Base-by-base conservation (phyloP, 2,329 filamentous ascomycete genomes). In the Alternaria gaisen region DNA sequence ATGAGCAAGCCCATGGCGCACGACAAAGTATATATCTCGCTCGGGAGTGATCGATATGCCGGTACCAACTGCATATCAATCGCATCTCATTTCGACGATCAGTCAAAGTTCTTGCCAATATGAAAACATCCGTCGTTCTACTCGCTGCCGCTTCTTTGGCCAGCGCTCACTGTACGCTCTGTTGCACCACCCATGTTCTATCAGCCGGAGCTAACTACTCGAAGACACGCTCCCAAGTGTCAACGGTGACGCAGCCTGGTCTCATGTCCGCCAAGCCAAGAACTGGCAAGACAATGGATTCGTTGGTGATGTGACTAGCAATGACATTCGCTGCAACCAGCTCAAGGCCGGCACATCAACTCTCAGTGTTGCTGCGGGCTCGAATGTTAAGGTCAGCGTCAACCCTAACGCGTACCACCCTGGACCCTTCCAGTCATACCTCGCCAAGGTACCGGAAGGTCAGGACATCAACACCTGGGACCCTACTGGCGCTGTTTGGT, bases 341-440 rank as follows among this genome's bases (percentile, higher is more conserved):
- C 61, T 67, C 10, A 73, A 64, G 5, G 46, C 44, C 2, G 69
- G 62, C 2, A 57, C 56, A 4, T 53, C 60, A 2, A 58, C 60
- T 42, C 58, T 58, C 9, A 63, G 53, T 18, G 65, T 65, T 12
- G 59, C 65, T 36, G 75, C 73, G 2, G 76, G 76, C 8, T 71
- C 71, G 26, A 70, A 60, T 4, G 56, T 79, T 12, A 73, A 71
- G 51, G 77, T 79, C 68, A 75, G 66, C 11, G 72, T 72, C 2
- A 58, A 65, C 8, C 47, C 64, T 4, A 64, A 55, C 42, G 70
- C 77, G 48, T 65, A 55, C 32, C 77, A 79, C 58, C 77, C 75
- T 0, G 77, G 77, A 0, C 75, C 77, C 1, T 69, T 79, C 22
- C 71, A 73, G 46, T 79, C 77, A 58, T 79, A 79, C 68, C 72